Evolutionary conservation across 2,329 filamentous ascomycete genomes (phyloP).

Genomic region (Coniochaeta prunicola): DNA sequence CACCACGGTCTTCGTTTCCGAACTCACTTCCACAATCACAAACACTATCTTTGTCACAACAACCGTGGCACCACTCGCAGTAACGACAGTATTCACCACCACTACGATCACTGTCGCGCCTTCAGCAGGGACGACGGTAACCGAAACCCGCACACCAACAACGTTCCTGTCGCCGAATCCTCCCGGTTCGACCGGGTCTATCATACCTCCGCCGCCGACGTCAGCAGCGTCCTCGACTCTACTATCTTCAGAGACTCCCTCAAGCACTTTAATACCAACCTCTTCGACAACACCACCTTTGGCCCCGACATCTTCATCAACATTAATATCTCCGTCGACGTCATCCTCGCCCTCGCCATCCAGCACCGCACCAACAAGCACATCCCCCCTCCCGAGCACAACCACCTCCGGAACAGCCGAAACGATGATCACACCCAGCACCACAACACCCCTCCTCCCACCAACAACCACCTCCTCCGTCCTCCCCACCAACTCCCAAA

Average conservation of each 20-base stretch:
- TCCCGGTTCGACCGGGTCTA: neutral
- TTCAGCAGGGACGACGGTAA: neutral
- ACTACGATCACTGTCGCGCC: neutral
- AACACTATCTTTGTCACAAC: constrained; percentile 10
- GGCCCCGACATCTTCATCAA: neutral
- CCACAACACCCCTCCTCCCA: constrained; percentile 3
- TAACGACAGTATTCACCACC: constrained; percentile 8
- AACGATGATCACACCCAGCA: neutral
- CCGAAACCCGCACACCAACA: neutral
- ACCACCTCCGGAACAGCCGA: neutral
- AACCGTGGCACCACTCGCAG: constrained; percentile 7
- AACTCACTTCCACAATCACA: neutral
- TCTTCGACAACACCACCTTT: neutral
- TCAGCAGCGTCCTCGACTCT: neutral
- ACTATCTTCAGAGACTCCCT: neutral
- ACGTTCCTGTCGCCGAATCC: neutral
- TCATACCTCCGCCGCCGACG: neutral
- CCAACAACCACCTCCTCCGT: constrained; percentile 1
- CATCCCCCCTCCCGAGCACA: neutral
- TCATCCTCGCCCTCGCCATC: neutral
- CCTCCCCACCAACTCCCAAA: constrained; percentile 3
- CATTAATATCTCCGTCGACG: neutral
- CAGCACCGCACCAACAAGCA: neutral
- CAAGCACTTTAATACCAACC: neutral
- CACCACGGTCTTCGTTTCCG: constrained; percentile 6